phyloP scores from a whole-genome alignment of 768 basidiomycete genomes.

The Rhizopogon vulgaris region DNA sequence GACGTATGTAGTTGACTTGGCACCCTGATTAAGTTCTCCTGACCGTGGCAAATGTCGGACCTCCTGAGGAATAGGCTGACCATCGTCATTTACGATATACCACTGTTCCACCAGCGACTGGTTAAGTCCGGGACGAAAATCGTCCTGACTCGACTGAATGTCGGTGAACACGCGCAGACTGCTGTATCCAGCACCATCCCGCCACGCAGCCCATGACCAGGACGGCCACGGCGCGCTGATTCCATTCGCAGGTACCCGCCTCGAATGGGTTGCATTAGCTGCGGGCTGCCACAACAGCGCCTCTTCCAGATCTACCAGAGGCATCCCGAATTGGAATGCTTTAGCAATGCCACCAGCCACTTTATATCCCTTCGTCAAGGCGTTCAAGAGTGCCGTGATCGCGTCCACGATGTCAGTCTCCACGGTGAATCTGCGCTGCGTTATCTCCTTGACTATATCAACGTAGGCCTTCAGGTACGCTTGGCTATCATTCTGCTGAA shows the following conservation, averaged over 20 bases:
- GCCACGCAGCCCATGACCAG: slow-evolving; percentile 22
- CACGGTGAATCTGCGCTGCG: too few species aligned
- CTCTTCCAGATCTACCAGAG: slow-evolving; percentile 6
- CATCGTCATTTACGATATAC: slow-evolving; percentile 10
- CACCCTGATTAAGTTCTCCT: not conserved
- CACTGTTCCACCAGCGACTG: slow-evolving; percentile 14
- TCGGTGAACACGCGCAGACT: not conserved
- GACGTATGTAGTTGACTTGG: not conserved
- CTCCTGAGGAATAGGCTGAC: slow-evolving; percentile 6
- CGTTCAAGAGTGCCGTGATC: too few species aligned
- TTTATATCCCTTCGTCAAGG: too few species aligned
- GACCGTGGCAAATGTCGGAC: slow-evolving; percentile 5
- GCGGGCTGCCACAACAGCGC: slow-evolving; percentile 17
- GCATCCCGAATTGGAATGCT: not conserved
- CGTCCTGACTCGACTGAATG: not conserved
- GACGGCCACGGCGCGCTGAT: slow-evolving; percentile 9
- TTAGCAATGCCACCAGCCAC: too few species aligned
- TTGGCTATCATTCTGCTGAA: too few species aligned
- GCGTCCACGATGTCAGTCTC: too few species aligned
- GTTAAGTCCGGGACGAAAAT: not conserved
- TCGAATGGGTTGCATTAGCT: slow-evolving; percentile 3
- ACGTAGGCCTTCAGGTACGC: too few species aligned
- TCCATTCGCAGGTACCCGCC: slow-evolving; percentile 2
- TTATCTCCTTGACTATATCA: too few species aligned
- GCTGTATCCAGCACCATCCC: slow-evolving; percentile 7